Evolutionary conservation across 2,329 filamentous ascomycete species (phyloP).

Genomic region (Ceratocystis cubensis): DNA sequence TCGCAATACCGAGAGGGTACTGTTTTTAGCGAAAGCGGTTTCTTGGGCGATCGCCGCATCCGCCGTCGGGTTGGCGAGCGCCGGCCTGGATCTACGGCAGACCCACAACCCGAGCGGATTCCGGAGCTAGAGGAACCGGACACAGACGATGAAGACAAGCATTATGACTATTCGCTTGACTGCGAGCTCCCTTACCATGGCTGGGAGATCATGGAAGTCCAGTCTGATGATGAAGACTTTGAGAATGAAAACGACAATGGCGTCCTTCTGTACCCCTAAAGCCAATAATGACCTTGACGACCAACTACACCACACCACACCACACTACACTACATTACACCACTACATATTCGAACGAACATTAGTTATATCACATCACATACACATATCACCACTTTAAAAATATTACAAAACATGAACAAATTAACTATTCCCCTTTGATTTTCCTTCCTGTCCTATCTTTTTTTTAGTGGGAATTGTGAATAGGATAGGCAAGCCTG

Average conservation of each 20-base stretch:
- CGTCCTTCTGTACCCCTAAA: slow-evolving; percentile 4
- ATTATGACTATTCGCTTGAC: slow-evolving; percentile 31
- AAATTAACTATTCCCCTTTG: neutral
- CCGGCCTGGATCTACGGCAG: slow-evolving; percentile 37
- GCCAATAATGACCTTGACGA: slow-evolving; percentile 2
- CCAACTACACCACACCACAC: neutral
- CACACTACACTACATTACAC: too few species aligned
- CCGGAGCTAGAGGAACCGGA: slow-evolving; percentile 43
- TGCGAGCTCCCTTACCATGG: slow-evolving; percentile 40
- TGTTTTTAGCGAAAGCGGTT: slow-evolving; percentile 30
- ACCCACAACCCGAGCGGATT: slow-evolving; percentile 38
- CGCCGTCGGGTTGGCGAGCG: slow-evolving; percentile 36
- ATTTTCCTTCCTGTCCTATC: neutral
- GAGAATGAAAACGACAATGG: slow-evolving; percentile 16
- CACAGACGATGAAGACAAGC: slow-evolving; percentile 32
- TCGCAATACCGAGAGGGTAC: slow-evolving; percentile 17
- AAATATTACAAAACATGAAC: slow-evolving; percentile 1
- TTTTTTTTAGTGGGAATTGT: neutral
- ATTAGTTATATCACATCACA: neutral
- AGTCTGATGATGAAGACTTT: slow-evolving; percentile 23
- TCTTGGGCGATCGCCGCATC: slow-evolving; percentile 34
- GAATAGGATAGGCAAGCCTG: neutral
- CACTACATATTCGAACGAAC: neutral
- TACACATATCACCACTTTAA: slow-evolving; percentile 1
- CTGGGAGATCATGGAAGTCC: slow-evolving; percentile 41